Percentiles rank a stretch among this genome's conserved stretches.
These are phyloP conservation scores for Leucosporidium creatinivorum DNA, from an alignment of 768 basidiomycete genomes.

Conservation along the genomic window DNA sequence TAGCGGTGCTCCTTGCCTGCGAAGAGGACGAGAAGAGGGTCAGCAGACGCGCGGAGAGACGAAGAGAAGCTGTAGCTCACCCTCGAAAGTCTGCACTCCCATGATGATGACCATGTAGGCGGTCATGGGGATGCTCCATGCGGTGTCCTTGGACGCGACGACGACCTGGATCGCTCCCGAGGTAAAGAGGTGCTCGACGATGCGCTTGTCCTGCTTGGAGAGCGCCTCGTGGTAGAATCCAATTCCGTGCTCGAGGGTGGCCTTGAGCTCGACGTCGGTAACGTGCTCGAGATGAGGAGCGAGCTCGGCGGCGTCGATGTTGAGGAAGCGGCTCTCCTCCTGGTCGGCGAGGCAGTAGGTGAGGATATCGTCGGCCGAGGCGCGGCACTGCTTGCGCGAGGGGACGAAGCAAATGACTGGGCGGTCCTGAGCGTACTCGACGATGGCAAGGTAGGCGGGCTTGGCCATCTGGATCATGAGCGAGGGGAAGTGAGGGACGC, in stretches of 20 bases:
- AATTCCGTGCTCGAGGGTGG: conserved; percentile 79
- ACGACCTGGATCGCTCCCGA: conserved; percentile 91
- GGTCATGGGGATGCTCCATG: conserved; percentile 89
- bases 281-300: conserved; percentile 83
- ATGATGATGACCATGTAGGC: conserved; percentile 98
- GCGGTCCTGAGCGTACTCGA: conserved; percentile 74
- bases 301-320: conserved; percentile 72
- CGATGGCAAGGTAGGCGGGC: conserved; percentile 86
- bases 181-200: conserved; percentile 85
- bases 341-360: conserved; percentile 83
- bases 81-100: conserved; percentile 93
- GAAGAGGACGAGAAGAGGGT: background rate
- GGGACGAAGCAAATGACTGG: conserved; percentile 91
- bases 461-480: conserved; percentile 99
- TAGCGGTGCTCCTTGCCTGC: conserved; percentile 92
- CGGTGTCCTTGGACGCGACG: conserved; percentile 93
- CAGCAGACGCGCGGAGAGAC: background rate
- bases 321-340: conserved; percentile 75
- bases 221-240: conserved; percentile 95
- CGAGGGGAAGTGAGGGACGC: conserved; percentile 94
- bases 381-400: conserved; percentile 83
- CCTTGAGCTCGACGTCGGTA: conserved; percentile 63
- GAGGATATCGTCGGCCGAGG: conserved; percentile 85
- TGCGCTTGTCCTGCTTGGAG: conserved; percentile 81
- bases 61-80: background rate